These are phyloP conservation scores for Ceratocystis albifundus DNA, from an alignment of 2,329 filamentous ascomycete species.

Conservation along the genomic window DNA sequence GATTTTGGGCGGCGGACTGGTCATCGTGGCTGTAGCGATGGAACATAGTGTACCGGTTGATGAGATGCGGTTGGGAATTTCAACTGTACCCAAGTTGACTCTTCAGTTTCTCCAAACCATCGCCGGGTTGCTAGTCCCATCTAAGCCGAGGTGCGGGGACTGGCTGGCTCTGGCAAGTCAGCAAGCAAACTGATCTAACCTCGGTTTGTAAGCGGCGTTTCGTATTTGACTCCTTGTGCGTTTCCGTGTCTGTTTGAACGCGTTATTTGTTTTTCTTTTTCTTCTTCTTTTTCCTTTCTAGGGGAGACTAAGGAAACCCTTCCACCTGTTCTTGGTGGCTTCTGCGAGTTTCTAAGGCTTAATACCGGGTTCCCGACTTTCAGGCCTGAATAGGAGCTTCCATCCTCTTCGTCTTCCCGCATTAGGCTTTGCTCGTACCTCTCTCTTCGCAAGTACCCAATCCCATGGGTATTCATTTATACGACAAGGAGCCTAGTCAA, in stretches of 20 bases:
- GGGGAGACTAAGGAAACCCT: no score
- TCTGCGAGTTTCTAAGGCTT: no score
- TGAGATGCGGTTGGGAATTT: neutral
- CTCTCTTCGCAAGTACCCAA: no score
- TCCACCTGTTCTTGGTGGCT: no score
- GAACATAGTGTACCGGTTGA: neutral
- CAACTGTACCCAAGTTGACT: neutral
- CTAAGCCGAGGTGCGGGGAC: conserved; percentile 2
- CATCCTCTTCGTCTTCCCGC: no score
- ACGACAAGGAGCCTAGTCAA: no score
- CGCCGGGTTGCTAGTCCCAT: neutral
- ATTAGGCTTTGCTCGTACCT: no score
- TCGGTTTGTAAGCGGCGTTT: neutral
- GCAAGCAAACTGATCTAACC: neutral
- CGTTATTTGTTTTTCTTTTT: neutral
- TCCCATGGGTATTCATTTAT: no score
- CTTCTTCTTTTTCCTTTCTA: neutral
- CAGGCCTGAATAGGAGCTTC: no score
- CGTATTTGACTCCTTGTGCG: neutral
- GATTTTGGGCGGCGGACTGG: conserved; percentile 29
- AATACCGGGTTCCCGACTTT: no score
- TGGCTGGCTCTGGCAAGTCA: neutral
- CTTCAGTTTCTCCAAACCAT: neutral
- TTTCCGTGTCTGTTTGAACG: neutral
- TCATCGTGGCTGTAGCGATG: conserved; percentile 4